Conservation (phyloP, 805 yeast genomes). For the Kregervanrija pseudodelftensis region DNA sequence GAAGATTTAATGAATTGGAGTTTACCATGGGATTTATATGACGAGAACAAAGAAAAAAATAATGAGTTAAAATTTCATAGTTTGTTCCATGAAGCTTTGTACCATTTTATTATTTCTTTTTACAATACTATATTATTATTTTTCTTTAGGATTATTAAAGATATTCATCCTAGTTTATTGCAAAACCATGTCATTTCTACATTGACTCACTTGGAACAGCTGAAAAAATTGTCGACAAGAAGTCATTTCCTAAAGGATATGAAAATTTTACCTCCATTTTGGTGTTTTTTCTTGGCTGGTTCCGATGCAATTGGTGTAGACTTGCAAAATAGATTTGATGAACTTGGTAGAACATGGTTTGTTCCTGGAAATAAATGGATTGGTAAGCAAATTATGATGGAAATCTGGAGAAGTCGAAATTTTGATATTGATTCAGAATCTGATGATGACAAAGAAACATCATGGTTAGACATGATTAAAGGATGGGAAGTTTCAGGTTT, state of each 20-base stretch:
- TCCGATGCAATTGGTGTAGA: constrained; percentile 30
- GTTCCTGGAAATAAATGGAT: constrained; percentile 42
- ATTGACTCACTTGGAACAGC: constrained; percentile 29
- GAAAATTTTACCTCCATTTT: constrained; percentile 35
- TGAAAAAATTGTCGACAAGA: constrained; percentile 15
- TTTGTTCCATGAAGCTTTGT: constrained; percentile 34
- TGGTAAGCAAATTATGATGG: constrained; percentile 45
- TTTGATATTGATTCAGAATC: constrained; percentile 15
- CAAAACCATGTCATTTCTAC: constrained; percentile 31
- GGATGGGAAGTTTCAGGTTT: constrained; percentile 42
- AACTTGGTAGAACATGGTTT: constrained; percentile 27
- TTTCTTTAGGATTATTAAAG: constrained; percentile 40
- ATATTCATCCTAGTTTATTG: constrained; percentile 27
- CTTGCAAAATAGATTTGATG: constrained; percentile 29
- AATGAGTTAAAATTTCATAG: constrained; percentile 25
- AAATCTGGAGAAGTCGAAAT: constrained; percentile 41
- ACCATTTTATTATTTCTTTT: constrained; percentile 32
- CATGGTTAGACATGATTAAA: constrained; percentile 48
- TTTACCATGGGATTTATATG: constrained; percentile 36
- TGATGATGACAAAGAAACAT: constrained; percentile 24
- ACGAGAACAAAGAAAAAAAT: constrained; percentile 9
- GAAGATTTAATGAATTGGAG: constrained; percentile 43
- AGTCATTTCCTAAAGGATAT: constrained; percentile 16
- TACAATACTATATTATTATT: constrained; percentile 38
- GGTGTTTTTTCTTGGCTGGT: constrained; percentile 42